phyloP scores from a whole-genome alignment of 2,329 filamentous ascomycete genomes.

The Penicillium brasilianum region DNA sequence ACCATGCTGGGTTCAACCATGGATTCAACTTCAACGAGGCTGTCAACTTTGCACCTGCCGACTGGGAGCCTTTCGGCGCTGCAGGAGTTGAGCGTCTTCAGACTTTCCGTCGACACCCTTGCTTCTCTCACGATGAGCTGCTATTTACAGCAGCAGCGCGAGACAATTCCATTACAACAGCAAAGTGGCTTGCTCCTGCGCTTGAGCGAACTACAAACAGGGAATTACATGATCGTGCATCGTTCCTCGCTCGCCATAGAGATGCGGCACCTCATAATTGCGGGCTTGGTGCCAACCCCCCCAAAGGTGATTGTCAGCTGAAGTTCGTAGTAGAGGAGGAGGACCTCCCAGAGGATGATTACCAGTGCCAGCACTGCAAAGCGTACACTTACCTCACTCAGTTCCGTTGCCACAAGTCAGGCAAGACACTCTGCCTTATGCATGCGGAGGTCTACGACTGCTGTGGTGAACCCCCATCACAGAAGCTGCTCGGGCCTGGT shows the following conservation, averaged over 20 bases:
- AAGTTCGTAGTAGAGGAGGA: conserved; percentile 69
- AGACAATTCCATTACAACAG: conserved; percentile 81
- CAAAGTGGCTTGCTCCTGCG: conserved; percentile 92
- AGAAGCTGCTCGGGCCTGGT: conserved; percentile 70
- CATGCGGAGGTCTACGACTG: conserved; percentile 83
- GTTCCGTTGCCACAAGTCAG: conserved; percentile 80
- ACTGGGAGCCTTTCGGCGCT: conserved; percentile 94
- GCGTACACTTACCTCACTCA: conserved; percentile 88
- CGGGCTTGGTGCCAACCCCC: conserved; percentile 54
- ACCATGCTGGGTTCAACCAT: conserved; percentile 98
- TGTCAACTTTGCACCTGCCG: conserved; percentile 92
- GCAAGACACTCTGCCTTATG: conserved; percentile 79
- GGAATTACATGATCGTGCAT: conserved; percentile 70
- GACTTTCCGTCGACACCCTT: conserved; percentile 86
- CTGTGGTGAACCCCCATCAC: conserved; percentile 70
- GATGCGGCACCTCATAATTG: conserved; percentile 62
- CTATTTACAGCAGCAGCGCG: conserved; percentile 86
- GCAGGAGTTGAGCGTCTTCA: conserved; percentile 84
- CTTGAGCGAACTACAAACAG: conserved; percentile 76
- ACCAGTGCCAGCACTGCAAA: conserved; percentile 91
- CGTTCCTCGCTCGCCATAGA: conserved; percentile 70
- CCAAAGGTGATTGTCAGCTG: conserved; percentile 59
- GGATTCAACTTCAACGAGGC: conserved; percentile 99
- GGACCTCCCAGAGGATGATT: conserved; percentile 86
- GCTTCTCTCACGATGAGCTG: conserved; percentile 96